Conservation (phyloP, 495 filamentous ascomycete species). For the Sphaerosporella brunnea region DNA sequence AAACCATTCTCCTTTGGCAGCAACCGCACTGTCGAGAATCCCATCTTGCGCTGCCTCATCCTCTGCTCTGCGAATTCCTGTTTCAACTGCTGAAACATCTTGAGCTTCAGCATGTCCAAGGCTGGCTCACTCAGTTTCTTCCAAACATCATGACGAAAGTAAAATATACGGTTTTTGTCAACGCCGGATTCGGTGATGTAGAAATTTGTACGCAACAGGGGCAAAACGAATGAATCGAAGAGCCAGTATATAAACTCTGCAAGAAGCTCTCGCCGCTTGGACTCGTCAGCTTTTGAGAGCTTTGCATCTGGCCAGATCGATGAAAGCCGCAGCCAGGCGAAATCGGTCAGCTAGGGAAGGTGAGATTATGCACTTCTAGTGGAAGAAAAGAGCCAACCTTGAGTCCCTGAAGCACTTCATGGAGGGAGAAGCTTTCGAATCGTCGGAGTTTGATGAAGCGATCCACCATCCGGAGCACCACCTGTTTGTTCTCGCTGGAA, state of each 20-base stretch:
- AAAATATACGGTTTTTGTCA: conserved; percentile 70
- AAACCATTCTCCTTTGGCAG: conserved; percentile 33
- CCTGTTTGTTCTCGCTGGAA: conserved; percentile 39
- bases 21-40: conserved; percentile 48
- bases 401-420: conserved; percentile 56
- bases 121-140: conserved; percentile 53
- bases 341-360: conserved; percentile 43
- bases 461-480: conserved; percentile 50
- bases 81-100: conserved; percentile 67
- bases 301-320: conserved; percentile 30
- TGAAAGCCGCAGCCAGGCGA: conserved; percentile 56
- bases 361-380: too few relatives aligned
- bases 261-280: conserved; percentile 64
- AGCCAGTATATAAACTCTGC: conserved; percentile 78
- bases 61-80: conserved; percentile 38
- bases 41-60: conserved; percentile 44
- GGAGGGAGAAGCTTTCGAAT: conserved; percentile 65
- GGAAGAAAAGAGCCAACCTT: conserved; percentile 37
- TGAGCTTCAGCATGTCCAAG: conserved; percentile 45
- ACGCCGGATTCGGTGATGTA: conserved; percentile 81
- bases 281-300: conserved; percentile 48
- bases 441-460: conserved; percentile 57
- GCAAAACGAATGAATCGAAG: conserved; percentile 80
- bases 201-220: conserved; percentile 71
- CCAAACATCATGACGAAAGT: conserved; percentile 91